These are phyloP conservation scores for Lepidium didymum DNA, from an alignment of 345 rosid species.

Conservation along the genomic window DNA sequence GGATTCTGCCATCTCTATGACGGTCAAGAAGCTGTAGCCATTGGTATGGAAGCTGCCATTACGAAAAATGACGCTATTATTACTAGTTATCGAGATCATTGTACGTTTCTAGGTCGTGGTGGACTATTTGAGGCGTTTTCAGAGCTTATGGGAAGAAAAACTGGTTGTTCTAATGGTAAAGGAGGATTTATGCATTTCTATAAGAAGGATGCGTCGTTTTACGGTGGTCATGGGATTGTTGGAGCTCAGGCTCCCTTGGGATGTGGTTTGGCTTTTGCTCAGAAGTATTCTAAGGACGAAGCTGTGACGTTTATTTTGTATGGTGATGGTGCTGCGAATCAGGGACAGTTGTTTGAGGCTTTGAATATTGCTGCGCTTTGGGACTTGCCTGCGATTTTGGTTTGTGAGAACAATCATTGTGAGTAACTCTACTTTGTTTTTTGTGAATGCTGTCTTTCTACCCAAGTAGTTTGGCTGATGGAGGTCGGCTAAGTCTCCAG, in stretches of 20 bases:
- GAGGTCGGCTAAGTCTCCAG: conserved; percentile 80
- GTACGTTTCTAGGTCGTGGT: conserved; percentile 73
- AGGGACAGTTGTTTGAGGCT: conserved; percentile 90
- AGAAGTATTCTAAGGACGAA: conserved; percentile 77
- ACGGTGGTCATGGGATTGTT: conserved; percentile 89
- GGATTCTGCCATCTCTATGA: conserved; percentile 99
- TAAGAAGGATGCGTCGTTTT: conserved; percentile 65
- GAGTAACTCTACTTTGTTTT: background rate
- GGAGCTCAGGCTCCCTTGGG: conserved; percentile 88
- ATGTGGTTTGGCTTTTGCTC: conserved; percentile 79
- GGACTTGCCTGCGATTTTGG: conserved; percentile 79
- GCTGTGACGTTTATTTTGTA: conserved; percentile 67
- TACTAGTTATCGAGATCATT: conserved; percentile 91
- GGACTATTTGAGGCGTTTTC: conserved; percentile 68
- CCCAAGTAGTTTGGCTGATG: conserved; percentile 17
- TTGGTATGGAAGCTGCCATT: conserved; percentile 93
- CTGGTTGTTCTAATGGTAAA: conserved; percentile 78
- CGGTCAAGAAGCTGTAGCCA: conserved; percentile 90
- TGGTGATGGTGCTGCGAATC: conserved; percentile 92
- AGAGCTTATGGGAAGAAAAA: conserved; percentile 91
- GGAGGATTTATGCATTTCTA: conserved; percentile 99
- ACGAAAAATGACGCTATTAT: conserved; percentile 77
- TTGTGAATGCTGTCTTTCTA: background rate
- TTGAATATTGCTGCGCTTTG: conserved; percentile 80
- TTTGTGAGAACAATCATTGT: conserved; percentile 95